Evolutionary conservation across 768 basidiomycete species (phyloP).

Genomic region (Scleroderma bovista): DNA sequence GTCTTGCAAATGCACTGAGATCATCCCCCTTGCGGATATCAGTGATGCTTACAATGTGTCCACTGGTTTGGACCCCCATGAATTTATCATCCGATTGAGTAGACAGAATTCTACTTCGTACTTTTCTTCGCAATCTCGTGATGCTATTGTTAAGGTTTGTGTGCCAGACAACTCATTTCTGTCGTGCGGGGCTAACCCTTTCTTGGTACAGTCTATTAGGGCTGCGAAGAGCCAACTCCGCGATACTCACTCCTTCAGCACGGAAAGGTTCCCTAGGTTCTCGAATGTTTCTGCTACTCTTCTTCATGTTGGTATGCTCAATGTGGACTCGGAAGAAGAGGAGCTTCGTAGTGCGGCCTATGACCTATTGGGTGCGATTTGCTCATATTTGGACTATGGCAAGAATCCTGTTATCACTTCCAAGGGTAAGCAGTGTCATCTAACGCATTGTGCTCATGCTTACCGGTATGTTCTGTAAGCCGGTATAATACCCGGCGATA

Average conservation of each 20-base stretch:
- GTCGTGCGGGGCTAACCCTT: neutral
- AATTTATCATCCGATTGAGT: constrained; percentile 76
- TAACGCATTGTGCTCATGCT: neutral
- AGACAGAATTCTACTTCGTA: constrained; percentile 69
- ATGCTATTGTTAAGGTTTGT: constrained; percentile 67
- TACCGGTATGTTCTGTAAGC: constrained; percentile 34
- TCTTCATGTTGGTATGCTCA: constrained; percentile 81
- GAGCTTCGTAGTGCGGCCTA: constrained; percentile 76
- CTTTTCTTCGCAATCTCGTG: constrained; percentile 66
- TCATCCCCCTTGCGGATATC: constrained; percentile 73
- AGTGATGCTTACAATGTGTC: constrained; percentile 84
- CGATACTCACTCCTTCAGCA: constrained; percentile 42
- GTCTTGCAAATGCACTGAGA: constrained; percentile 74
- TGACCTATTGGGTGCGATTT: constrained; percentile 73
- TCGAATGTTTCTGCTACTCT: constrained; percentile 83
- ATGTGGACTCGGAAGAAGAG: constrained; percentile 67
- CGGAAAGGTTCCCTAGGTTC: constrained; percentile 69
- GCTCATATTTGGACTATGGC: constrained; percentile 72
- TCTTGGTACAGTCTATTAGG: constrained; percentile 52
- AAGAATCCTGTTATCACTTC: constrained; percentile 64
- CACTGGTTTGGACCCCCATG: constrained; percentile 67
- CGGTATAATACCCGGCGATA: constrained; percentile 65
- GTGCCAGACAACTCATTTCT: neutral
- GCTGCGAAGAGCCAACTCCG: constrained; percentile 69
- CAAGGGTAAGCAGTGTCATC: constrained; percentile 44